Evolutionary conservation across 352 stramenopile species (phyloP).

Genomic region (Globisporangium mamillatum): DNA sequence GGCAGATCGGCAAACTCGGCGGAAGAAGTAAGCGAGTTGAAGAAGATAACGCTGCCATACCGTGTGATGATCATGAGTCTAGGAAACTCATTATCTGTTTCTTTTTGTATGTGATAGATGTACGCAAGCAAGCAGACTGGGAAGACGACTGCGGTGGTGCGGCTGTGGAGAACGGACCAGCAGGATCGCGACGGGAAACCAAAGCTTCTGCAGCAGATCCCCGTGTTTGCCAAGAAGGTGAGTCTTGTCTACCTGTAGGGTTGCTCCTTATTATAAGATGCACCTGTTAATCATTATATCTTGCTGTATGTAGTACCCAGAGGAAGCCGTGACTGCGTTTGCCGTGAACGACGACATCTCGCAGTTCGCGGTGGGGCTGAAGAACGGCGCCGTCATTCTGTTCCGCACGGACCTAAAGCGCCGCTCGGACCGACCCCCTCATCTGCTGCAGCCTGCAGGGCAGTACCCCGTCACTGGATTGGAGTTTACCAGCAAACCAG

Average conservation of each 20-base stretch:
- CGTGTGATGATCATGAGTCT: not conserved
- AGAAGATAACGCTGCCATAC: not conserved
- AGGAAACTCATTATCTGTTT: not conserved
- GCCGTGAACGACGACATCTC: slow-evolving; percentile 80
- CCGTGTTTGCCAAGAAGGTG: slow-evolving; percentile 82
- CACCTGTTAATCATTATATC: not conserved
- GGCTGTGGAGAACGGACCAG: slow-evolving; percentile 87
- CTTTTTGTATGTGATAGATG: slow-evolving; percentile 29
- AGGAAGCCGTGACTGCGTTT: slow-evolving; percentile 86
- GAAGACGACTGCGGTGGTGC: slow-evolving; percentile 72
- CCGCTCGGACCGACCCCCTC: slow-evolving; percentile 59
- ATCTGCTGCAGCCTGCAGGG: slow-evolving; percentile 73
- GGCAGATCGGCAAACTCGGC: slow-evolving; percentile 43
- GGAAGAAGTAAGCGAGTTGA: slow-evolving; percentile 39
- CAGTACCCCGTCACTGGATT: slow-evolving; percentile 79
- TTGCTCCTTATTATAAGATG: not conserved
- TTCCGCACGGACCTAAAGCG: slow-evolving; percentile 81
- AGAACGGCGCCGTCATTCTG: slow-evolving; percentile 83
- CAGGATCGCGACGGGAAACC: slow-evolving; percentile 83
- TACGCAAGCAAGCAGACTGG: slow-evolving; percentile 64
- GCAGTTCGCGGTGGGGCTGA: slow-evolving; percentile 77
- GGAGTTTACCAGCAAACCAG: slow-evolving; percentile 75
- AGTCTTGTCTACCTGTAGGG: not conserved
- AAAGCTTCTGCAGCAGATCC: slow-evolving; percentile 84
- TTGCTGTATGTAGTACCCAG: slow-evolving; percentile 44